These are phyloP conservation scores for Diaporthe citri DNA, from an alignment of 2,329 filamentous ascomycete genomes.

Conservation along the genomic window DNA sequence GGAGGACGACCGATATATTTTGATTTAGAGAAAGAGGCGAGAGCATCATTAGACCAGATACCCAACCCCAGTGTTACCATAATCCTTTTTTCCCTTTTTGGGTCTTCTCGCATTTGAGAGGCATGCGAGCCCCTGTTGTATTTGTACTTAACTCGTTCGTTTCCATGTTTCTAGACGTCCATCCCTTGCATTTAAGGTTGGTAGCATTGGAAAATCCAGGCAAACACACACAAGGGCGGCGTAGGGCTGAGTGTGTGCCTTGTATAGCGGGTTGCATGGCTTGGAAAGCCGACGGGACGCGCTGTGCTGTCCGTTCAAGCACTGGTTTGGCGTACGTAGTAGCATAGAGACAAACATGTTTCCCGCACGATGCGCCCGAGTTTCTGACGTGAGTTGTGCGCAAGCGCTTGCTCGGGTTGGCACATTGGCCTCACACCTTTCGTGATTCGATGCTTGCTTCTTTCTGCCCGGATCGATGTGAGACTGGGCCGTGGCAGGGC, in stretches of 20 bases:
- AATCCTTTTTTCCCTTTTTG: neutral
- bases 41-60: conserved; percentile 23
- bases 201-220: neutral
- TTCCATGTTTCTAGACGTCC: neutral
- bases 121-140: neutral
- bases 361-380: no score
- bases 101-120: neutral
- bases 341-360: neutral
- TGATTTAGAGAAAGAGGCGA: neutral
- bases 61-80: neutral
- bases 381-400: neutral
- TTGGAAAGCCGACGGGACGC: neutral
- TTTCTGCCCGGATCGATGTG: neutral
- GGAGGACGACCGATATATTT: neutral
- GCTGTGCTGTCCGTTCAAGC: neutral
- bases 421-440: neutral
- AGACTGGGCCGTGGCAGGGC: neutral
- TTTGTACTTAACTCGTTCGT: neutral
- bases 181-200: neutral
- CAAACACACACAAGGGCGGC: neutral
- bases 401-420: neutral
- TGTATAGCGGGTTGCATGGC: neutral
- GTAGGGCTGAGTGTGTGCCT: no score
- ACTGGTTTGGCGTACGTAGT: conserved; percentile 1
- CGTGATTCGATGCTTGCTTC: neutral